Conservation (phyloP, 2,329 filamentous ascomycete species). For the Leptoxyphium fumago region DNA sequence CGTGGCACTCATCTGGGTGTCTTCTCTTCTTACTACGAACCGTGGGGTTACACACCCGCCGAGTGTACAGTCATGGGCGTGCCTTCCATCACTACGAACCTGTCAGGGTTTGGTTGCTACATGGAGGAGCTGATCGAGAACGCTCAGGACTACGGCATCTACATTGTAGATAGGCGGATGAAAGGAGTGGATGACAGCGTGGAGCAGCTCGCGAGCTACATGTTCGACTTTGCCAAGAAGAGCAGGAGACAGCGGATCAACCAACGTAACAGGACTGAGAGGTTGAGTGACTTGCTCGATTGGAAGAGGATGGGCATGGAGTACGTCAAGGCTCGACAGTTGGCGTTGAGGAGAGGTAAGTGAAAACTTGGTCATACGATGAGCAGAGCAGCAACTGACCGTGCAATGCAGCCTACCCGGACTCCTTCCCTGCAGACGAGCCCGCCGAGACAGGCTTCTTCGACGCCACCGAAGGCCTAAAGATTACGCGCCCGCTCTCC, state of each 20-base stretch:
- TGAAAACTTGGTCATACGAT: conserved; percentile 4
- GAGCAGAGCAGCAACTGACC: no score
- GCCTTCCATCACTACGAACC: conserved; percentile 92
- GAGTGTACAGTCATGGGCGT: conserved; percentile 99
- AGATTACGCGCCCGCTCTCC: conserved; percentile 87
- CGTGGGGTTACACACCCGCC: conserved; percentile 96
- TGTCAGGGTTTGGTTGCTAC: conserved; percentile 96
- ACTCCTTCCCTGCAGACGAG: conserved; percentile 61
- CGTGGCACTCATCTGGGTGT: conserved; percentile 90
- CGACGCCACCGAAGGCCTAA: conserved; percentile 68
- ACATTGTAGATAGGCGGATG: conserved; percentile 88
- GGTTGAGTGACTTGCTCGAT: conserved; percentile 84
- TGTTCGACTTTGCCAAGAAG: conserved; percentile 91
- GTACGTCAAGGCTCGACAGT: conserved; percentile 91
- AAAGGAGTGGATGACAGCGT: conserved; percentile 97
- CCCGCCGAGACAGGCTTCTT: conserved; percentile 75
- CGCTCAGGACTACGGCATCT: conserved; percentile 94
- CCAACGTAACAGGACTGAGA: conserved; percentile 91
- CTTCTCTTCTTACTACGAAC: conserved; percentile 96
- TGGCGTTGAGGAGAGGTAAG: conserved; percentile 62
- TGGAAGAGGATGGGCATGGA: conserved; percentile 99
- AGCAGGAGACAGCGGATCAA: conserved; percentile 95
- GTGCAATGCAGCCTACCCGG: conserved; percentile 54
- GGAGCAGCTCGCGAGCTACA: conserved; percentile 80
- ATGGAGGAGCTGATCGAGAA: conserved; percentile 99